Evolutionary conservation across 345 rosid species (phyloP).

Genomic region (Eucalyptus sp.): DNA sequence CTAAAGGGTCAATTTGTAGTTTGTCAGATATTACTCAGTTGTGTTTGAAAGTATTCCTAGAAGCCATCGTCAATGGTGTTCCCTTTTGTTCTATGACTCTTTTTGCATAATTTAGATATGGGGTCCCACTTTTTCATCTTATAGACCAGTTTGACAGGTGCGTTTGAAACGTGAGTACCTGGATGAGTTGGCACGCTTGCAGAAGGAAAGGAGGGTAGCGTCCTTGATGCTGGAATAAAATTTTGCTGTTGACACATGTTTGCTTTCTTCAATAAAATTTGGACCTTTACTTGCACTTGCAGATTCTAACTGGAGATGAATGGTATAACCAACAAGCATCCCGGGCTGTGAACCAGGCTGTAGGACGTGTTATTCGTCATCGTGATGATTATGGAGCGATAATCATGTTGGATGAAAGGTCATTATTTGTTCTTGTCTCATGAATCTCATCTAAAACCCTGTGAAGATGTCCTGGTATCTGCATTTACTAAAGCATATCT

Average conservation of each 20-base stretch:
- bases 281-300: conserved; percentile 14
- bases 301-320: conserved; percentile 55
- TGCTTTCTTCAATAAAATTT: background rate
- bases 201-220: conserved; percentile 36
- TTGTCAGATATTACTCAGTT: background rate
- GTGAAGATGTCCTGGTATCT: background rate
- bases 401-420: conserved; percentile 94
- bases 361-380: conserved; percentile 96
- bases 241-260: background rate
- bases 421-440: background rate
- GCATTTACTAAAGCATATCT: background rate
- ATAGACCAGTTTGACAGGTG: conserved; percentile 31
- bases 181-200: conserved; percentile 37
- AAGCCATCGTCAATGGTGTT: background rate
- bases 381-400: conserved; percentile 90
- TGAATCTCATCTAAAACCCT: background rate
- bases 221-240: background rate
- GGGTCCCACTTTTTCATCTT: background rate
- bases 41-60: background rate
- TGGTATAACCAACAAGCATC: conserved; percentile 94
- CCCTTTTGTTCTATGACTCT: background rate
- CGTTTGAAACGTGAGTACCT: conserved; percentile 82
- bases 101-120: background rate
- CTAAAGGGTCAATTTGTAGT: background rate
- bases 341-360: conserved; percentile 94